These are phyloP conservation scores for Russula ochroleuca DNA, from an alignment of 768 basidiomycete species.

Conservation along the genomic window DNA sequence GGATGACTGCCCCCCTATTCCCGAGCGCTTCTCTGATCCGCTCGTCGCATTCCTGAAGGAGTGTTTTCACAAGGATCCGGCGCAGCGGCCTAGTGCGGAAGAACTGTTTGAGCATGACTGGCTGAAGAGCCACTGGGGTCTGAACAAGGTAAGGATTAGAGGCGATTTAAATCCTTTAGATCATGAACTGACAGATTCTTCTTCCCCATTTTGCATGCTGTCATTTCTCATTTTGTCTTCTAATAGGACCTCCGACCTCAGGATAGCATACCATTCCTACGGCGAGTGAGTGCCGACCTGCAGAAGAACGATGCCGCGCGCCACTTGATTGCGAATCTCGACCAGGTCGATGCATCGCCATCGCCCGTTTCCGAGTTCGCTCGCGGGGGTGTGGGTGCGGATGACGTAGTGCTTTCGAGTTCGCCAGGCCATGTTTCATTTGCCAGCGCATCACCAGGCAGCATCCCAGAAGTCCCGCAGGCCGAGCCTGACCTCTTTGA, in stretches of 20 bases:
- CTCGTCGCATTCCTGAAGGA: conserved; percentile 75
- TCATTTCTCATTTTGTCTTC: background rate
- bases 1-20: conserved; percentile 83
- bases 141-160: conserved; percentile 57
- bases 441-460: conserved; percentile 3
- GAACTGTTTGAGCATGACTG: conserved; percentile 86
- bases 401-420: conserved; percentile 23
- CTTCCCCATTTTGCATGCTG: background rate
- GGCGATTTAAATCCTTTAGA: background rate
- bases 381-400: conserved; percentile 19
- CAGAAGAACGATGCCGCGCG: conserved; percentile 65
- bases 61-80: conserved; percentile 90
- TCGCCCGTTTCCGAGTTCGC: conserved; percentile 29
- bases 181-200: background rate
- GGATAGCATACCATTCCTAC: conserved; percentile 92
- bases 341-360: conserved; percentile 42
- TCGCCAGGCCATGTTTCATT: conserved; percentile 24
- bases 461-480: conserved; percentile 27
- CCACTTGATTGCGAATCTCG: conserved; percentile 42
- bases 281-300: conserved; percentile 83
- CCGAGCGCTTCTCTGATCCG: conserved; percentile 69
- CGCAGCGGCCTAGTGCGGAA: conserved; percentile 77
- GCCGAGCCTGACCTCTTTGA: conserved; percentile 43
- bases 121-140: conserved; percentile 76
- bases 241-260: conserved; percentile 76